These are phyloP conservation scores for Lactifluus subvellereus DNA, from an alignment of 768 basidiomycete genomes.

Conservation along the genomic window DNA sequence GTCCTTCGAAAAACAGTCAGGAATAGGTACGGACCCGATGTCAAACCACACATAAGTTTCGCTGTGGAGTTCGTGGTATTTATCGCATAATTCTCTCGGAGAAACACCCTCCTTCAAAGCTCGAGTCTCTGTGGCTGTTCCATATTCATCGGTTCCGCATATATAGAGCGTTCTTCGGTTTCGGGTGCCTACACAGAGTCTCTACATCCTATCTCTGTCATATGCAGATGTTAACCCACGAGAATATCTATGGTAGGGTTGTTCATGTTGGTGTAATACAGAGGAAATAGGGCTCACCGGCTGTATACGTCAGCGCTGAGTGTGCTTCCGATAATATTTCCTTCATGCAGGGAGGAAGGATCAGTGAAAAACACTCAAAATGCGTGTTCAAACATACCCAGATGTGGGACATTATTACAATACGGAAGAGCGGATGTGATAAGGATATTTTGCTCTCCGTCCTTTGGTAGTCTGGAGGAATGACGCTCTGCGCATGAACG, in stretches of 20 bases:
- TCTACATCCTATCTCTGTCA: slow-evolving; percentile 9
- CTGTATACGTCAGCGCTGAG: slow-evolving; percentile 97
- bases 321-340: slow-evolving; percentile 92
- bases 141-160: slow-evolving; percentile 98
- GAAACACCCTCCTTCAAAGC: slow-evolving; percentile 83
- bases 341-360: slow-evolving; percentile 31
- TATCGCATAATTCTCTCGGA: slow-evolving; percentile 79
- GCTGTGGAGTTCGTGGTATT: slow-evolving; percentile 82
- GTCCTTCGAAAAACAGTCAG: background rate
- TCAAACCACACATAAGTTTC: slow-evolving; percentile 98
- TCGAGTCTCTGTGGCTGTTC: slow-evolving; percentile 98
- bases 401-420: slow-evolving; percentile 95
- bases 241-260: slow-evolving; percentile 43
- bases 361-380: background rate
- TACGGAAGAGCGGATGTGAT: slow-evolving; percentile 95
- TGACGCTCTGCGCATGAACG: slow-evolving; percentile 5
- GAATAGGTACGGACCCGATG: slow-evolving; percentile 55
- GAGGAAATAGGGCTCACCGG: slow-evolving; percentile 50
- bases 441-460: slow-evolving; percentile 82
- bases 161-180: slow-evolving; percentile 90
- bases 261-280: slow-evolving; percentile 9
- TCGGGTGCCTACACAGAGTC: slow-evolving; percentile 45
- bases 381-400: slow-evolving; percentile 48
- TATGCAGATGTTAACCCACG: slow-evolving; percentile 37
- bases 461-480: slow-evolving; percentile 58